Conservation (phyloP, 2,329 filamentous ascomycete genomes). For the Escovopsis sp. region DNA sequence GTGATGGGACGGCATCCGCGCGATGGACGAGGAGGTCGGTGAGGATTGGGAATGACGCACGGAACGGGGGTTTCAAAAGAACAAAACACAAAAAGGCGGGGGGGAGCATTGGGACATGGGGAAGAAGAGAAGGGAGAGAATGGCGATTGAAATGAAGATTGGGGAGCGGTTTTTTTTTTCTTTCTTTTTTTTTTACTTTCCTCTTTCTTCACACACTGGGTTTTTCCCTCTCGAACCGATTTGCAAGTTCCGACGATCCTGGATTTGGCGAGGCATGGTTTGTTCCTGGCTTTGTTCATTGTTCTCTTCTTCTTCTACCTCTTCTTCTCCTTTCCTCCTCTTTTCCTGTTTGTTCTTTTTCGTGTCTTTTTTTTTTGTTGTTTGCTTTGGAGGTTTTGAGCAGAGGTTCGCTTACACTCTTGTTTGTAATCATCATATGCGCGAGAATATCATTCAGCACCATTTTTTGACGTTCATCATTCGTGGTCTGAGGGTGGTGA, state of each 20-base stretch:
- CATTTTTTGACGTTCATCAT: slow-evolving; percentile 1
- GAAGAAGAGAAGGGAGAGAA: too few species aligned
- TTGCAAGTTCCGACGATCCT: too few species aligned
- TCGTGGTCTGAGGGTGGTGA: background rate
- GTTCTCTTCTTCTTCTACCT: too few species aligned
- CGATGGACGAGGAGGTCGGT: background rate
- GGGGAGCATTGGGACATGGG: too few species aligned
- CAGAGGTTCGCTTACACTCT: background rate
- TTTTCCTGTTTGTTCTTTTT: background rate
- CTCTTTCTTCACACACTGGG: too few species aligned
- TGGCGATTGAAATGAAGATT: too few species aligned
- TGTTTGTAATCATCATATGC: slow-evolving; percentile 6
- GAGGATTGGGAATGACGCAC: too few species aligned
- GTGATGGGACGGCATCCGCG: slow-evolving; percentile 6
- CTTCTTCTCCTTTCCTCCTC: background rate
- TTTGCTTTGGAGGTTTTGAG: too few species aligned
- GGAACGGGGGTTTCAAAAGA: too few species aligned
- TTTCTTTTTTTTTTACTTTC: too few species aligned
- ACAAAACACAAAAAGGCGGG: too few species aligned
- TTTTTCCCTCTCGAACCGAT: background rate
- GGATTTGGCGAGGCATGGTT: slow-evolving; percentile 1
- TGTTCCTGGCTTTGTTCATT: too few species aligned
- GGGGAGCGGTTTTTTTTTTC: background rate
- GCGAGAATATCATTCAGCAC: slow-evolving; percentile 6
- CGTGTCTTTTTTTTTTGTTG: slow-evolving; percentile 1